These are phyloP conservation scores for Paxillus rubicundulus DNA, from an alignment of 768 basidiomycete genomes.

Conservation along the genomic window DNA sequence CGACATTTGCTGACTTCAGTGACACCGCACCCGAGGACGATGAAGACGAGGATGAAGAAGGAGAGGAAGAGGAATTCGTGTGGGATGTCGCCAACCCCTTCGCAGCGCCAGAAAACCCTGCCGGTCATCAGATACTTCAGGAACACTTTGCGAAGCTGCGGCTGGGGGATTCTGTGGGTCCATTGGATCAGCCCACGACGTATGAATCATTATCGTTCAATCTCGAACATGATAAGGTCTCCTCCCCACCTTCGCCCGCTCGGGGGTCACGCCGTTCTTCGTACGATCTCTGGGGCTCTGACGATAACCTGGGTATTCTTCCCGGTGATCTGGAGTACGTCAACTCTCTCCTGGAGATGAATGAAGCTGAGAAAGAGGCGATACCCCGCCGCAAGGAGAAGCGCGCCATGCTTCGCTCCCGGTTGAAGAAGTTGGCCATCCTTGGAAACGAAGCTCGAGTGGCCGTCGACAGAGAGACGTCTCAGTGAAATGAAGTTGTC, in stretches of 20 bases:
- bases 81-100: conserved; percentile 20
- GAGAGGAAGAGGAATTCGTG: conserved; percentile 1
- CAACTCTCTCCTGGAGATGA: background rate
- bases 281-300: background rate
- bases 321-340: conserved; percentile 2
- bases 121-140: background rate
- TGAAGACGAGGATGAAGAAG: background rate
- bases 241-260: background rate
- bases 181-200: background rate
- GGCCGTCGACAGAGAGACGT: background rate
- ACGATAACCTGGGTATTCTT: background rate
- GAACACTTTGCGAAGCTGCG: background rate
- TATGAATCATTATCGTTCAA: background rate
- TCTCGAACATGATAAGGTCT: background rate
- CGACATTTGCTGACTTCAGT: background rate
- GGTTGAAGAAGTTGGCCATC: conserved; percentile 8
- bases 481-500: background rate
- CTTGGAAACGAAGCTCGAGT: conserved; percentile 7
- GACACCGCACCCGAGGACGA: background rate
- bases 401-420: conserved; percentile 4
- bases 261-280: conserved; percentile 1
- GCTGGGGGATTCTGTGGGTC: background rate
- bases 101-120: background rate
- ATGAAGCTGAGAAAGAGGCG: conserved; percentile 1
- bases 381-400: conserved; percentile 1